These are phyloP conservation scores for Clarireedia hainanense DNA, from an alignment of 2,329 filamentous ascomycete genomes.

Conservation along the genomic window DNA sequence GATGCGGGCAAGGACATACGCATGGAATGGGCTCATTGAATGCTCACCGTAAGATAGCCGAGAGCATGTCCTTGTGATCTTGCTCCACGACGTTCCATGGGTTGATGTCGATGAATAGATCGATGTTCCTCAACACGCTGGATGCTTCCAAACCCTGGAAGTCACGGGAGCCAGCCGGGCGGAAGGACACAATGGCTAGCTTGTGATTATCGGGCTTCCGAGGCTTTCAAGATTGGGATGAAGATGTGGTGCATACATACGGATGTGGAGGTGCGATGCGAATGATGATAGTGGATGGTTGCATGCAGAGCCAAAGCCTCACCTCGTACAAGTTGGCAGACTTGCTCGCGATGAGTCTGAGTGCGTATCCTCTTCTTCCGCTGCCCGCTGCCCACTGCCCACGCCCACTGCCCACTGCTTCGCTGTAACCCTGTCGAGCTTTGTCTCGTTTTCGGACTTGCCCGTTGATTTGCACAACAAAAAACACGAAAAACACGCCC, in stretches of 20 bases:
- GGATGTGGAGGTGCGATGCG: background rate
- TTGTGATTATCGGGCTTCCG: background rate
- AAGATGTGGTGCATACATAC: background rate
- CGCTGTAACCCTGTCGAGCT: background rate
- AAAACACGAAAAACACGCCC: background rate
- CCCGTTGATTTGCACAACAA: constrained; percentile 1
- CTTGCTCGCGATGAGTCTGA: background rate
- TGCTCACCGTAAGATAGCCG: constrained; percentile 7
- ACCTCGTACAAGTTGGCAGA: too few relatives aligned
- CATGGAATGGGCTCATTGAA: background rate
- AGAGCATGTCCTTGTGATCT: background rate
- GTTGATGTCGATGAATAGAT: background rate
- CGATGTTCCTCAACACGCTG: background rate
- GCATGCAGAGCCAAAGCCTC: too few relatives aligned
- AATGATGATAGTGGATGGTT: too few relatives aligned
- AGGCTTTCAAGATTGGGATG: background rate
- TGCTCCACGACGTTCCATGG: background rate
- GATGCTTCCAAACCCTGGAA: too few relatives aligned
- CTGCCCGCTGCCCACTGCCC: background rate
- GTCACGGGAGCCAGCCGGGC: too few relatives aligned
- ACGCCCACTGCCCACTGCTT: background rate
- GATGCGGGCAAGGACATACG: constrained; percentile 6
- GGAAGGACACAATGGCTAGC: background rate
- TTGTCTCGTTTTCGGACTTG: constrained; percentile 1
- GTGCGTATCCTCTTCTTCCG: too few relatives aligned